Evolutionary conservation across 352 stramenopile species (phyloP).

Genomic region (Pythium sukuiense): DNA sequence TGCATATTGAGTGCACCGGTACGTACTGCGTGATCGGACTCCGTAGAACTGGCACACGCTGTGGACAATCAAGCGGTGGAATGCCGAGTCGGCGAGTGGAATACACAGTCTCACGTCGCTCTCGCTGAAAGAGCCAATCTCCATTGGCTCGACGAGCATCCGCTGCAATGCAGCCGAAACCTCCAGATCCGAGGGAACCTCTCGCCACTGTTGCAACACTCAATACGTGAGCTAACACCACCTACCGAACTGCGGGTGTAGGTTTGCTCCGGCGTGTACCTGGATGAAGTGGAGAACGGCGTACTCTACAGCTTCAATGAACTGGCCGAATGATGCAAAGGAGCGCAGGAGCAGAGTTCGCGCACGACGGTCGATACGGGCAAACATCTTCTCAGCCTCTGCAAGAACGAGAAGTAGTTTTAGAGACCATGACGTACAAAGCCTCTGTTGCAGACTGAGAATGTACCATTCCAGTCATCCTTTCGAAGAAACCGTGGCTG

Average conservation of each 20-base stretch:
- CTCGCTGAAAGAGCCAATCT: slow-evolving; percentile 52
- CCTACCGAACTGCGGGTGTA: background rate
- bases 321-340: slow-evolving; percentile 62
- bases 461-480: slow-evolving; percentile 73
- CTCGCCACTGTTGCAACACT: slow-evolving; percentile 53
- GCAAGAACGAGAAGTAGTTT: background rate
- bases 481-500: slow-evolving; percentile 48
- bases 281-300: slow-evolving; percentile 81
- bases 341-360: slow-evolving; percentile 68
- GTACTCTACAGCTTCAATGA: slow-evolving; percentile 80
- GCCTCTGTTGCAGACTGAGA: background rate
- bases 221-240: background rate
- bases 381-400: slow-evolving; percentile 83
- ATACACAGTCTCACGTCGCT: slow-evolving; percentile 72
- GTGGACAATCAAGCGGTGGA: slow-evolving; percentile 87
- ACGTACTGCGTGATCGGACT: slow-evolving; percentile 79
- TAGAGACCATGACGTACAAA: background rate
- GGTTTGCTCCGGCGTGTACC: slow-evolving; percentile 31
- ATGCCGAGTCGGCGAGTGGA: slow-evolving; percentile 77
- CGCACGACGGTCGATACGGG: slow-evolving; percentile 66
- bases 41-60: slow-evolving; percentile 88
- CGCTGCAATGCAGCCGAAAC: slow-evolving; percentile 53
- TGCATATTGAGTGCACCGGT: background rate
- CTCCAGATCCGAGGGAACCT: slow-evolving; percentile 75
- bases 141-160: slow-evolving; percentile 66